Conservation (phyloP, 371 early-diverging fungal genomes). For the Actinomucor elegans region DNA sequence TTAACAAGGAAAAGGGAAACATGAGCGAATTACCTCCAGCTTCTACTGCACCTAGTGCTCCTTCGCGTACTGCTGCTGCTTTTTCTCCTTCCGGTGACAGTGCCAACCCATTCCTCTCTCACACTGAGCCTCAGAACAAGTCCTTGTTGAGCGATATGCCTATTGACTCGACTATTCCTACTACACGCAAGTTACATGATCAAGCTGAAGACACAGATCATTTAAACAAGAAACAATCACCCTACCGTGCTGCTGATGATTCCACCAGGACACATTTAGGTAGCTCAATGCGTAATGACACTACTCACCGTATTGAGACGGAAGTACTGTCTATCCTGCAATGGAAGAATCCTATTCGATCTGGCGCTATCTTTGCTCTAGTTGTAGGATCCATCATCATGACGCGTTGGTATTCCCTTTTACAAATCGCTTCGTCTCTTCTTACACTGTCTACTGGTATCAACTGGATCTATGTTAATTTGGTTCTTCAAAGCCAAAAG, state of each 20-base stretch:
- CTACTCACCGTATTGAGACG: conserved; percentile 37
- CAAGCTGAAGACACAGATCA: background rate
- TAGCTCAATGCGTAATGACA: conserved; percentile 33
- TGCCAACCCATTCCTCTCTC: background rate
- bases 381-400: conserved; percentile 30
- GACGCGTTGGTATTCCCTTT: conserved; percentile 39
- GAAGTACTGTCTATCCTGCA: conserved; percentile 27
- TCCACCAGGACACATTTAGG: background rate
- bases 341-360: conserved; percentile 45
- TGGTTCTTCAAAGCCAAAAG: conserved; percentile 33
- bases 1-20: background rate
- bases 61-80: background rate
- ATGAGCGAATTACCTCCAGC: background rate
- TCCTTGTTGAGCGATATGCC: conserved; percentile 1
- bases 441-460: conserved; percentile 38
- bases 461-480: conserved; percentile 43
- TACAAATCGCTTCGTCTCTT: conserved; percentile 32
- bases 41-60: conserved; percentile 1
- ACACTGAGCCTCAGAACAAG: background rate
- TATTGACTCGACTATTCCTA: background rate
- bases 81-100: background rate
- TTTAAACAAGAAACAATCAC: no score
- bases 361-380: conserved; percentile 23
- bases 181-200: background rate
- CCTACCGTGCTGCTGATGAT: background rate